phyloP scores from a whole-genome alignment of 441 rosid genomes.

The Dalechampia spathulata region DNA sequence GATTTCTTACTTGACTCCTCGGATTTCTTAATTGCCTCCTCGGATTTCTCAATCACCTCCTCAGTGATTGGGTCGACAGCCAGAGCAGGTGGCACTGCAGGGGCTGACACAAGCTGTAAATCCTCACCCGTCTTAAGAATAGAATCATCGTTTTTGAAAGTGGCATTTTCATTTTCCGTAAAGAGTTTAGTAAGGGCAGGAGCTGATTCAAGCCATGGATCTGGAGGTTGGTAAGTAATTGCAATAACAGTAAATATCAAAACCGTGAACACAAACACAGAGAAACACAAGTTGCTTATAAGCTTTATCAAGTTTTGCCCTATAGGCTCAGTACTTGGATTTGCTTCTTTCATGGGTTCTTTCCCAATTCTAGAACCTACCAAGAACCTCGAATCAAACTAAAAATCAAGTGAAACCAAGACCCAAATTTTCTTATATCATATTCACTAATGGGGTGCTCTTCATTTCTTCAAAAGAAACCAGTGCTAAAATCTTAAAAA shows the following conservation, averaged over 20 bases:
- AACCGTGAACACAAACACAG: slow-evolving; percentile 82
- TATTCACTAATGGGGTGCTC: neutral
- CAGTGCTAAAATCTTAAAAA: neutral
- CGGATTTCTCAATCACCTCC: slow-evolving; percentile 40
- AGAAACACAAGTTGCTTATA: slow-evolving; percentile 85
- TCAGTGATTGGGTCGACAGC: slow-evolving; percentile 43
- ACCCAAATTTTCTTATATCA: slow-evolving; percentile 6
- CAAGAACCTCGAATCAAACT: slow-evolving; percentile 9
- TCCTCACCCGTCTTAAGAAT: slow-evolving; percentile 81
- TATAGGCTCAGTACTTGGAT: slow-evolving; percentile 53
- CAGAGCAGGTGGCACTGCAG: slow-evolving; percentile 26
- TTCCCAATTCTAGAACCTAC: slow-evolving; percentile 8
- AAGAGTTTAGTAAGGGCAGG: slow-evolving; percentile 79
- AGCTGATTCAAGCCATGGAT: slow-evolving; percentile 96
- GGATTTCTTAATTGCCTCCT: slow-evolving; percentile 9
- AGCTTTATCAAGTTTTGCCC: slow-evolving; percentile 79
- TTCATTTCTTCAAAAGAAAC: slow-evolving; percentile 1
- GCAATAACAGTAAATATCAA: slow-evolving; percentile 81
- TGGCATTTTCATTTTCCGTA: slow-evolving; percentile 65
- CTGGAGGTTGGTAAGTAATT: slow-evolving; percentile 91
- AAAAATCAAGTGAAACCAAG: slow-evolving; percentile 6
- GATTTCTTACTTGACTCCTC: slow-evolving; percentile 48
- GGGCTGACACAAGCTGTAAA: slow-evolving; percentile 19
- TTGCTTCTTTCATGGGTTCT: slow-evolving; percentile 65
- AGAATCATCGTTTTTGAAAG: slow-evolving; percentile 66